Percentiles rank a stretch among this genome's conserved stretches.
phyloP scores from a whole-genome alignment of 2,329 filamentous ascomycete species.

The Nigrograna mackinnonii region DNA sequence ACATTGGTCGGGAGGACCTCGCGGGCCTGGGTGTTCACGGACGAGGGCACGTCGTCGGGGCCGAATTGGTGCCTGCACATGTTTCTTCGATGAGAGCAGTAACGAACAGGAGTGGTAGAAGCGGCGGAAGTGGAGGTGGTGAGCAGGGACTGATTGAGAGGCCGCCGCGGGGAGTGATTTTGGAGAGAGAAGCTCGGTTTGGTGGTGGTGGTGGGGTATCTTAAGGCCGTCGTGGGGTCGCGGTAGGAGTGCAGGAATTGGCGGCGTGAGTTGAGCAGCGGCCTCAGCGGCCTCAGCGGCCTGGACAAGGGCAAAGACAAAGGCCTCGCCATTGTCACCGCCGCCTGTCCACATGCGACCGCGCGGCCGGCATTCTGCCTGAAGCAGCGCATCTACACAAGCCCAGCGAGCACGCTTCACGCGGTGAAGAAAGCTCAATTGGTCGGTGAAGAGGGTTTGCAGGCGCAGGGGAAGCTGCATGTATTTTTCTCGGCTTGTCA shows the following conservation, averaged over 20 bases:
- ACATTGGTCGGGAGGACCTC: slow-evolving; percentile 92
- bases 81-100: slow-evolving; percentile 76
- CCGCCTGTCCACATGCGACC: slow-evolving; percentile 1
- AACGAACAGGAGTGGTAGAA: slow-evolving; percentile 41
- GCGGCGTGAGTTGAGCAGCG: slow-evolving; percentile 20
- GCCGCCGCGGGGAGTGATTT: slow-evolving; percentile 26
- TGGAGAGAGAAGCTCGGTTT: slow-evolving; percentile 17
- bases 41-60: slow-evolving; percentile 58
- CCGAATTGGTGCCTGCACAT: slow-evolving; percentile 71
- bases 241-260: slow-evolving; percentile 26
- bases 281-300: slow-evolving; percentile 14
- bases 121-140: slow-evolving; percentile 6
- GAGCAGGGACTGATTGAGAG: slow-evolving; percentile 3
- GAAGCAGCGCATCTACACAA: slow-evolving; percentile 36
- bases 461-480: slow-evolving; percentile 1
- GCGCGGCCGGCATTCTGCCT: slow-evolving; percentile 32
- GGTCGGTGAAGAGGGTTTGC: slow-evolving; percentile 18
- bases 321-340: not conserved
- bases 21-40: slow-evolving; percentile 66
- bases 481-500: not conserved
- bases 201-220: slow-evolving; percentile 23
- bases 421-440: slow-evolving; percentile 22
- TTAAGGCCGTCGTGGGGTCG: slow-evolving; percentile 19
- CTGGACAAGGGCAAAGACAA: not conserved
- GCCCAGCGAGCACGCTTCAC: slow-evolving; percentile 12